phyloP scores from a whole-genome alignment of 1,284 basidiomycete species.

The Leucoagaricus sp. region DNA sequence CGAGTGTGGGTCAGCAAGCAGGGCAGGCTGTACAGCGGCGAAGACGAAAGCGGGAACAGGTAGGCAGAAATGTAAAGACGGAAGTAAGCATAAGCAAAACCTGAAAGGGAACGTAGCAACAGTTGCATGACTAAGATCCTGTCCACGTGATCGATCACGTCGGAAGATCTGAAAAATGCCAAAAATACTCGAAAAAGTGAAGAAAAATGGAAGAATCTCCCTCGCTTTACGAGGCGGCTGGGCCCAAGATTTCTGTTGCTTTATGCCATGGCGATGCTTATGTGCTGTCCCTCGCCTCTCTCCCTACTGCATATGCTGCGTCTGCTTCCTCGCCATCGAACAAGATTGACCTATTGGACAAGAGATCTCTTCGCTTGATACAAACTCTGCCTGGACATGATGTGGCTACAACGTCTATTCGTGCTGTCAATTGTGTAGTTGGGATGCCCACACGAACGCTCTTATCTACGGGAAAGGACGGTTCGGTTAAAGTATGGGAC shows the following conservation, averaged over 20 bases:
- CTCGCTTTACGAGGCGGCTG: conserved; percentile 5
- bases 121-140: not conserved
- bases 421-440: conserved; percentile 1
- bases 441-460: conserved; percentile 6
- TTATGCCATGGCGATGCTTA: conserved; percentile 3
- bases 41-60: conserved; percentile 3
- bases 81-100: conserved; percentile 1
- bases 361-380: conserved; percentile 3
- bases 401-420: conserved; percentile 10
- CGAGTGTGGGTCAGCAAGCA: conserved; percentile 12
- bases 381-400: conserved; percentile 11
- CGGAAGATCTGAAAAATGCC: not conserved
- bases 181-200: not conserved
- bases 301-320: conserved; percentile 5
- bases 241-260: not conserved
- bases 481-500: conserved; percentile 70
- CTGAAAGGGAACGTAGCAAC: conserved; percentile 1
- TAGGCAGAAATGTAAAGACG: not conserved
- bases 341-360: conserved; percentile 12
- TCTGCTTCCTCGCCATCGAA: conserved; percentile 10
- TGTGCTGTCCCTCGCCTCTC: conserved; percentile 8
- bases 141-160: not conserved
- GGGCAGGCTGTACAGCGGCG: conserved; percentile 4
- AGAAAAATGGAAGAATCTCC: conserved; percentile 11
- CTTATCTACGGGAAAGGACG: conserved; percentile 51